Percentiles rank a stretch among this genome's conserved stretches.
Evolutionary conservation across 179 eudicot species (phyloP).

Genomic region (Spergularia azorica): DNA sequence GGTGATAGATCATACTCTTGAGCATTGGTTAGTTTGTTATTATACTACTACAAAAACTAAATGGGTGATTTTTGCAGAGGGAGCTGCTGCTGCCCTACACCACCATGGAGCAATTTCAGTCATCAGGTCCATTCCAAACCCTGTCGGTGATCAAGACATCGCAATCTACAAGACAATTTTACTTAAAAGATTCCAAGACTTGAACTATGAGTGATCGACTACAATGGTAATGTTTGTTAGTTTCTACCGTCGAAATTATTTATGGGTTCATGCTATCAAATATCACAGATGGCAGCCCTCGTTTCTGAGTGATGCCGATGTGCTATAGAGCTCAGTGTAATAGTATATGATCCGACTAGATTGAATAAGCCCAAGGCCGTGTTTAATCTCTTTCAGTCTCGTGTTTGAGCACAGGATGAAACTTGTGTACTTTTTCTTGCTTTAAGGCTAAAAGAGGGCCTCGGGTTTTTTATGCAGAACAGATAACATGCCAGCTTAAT

Average conservation of each 20-base stretch:
- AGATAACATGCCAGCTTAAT: no score
- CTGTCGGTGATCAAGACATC: conserved; percentile 56
- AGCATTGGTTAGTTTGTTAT: neutral
- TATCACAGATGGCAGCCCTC: neutral
- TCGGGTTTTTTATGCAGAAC: no score
- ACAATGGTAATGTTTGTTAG: neutral
- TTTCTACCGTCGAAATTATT: neutral
- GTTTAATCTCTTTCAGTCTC: neutral
- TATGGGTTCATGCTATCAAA: neutral
- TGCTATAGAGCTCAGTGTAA: neutral
- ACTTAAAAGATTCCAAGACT: conserved; percentile 60
- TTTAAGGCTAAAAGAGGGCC: no score
- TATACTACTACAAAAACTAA: neutral
- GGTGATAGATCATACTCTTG: neutral
- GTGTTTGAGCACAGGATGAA: no score
- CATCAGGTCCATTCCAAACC: conserved; percentile 57
- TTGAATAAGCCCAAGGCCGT: neutral
- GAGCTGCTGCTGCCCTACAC: conserved; percentile 58
- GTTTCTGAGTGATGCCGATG: neutral
- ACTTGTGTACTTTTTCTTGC: no score
- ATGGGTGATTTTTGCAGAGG: conserved; percentile 43
- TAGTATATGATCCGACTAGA: neutral
- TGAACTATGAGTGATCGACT: conserved; percentile 30
- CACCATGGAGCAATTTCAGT: conserved; percentile 74
- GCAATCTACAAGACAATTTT: conserved; percentile 54